Conservation (phyloP, 768 basidiomycete genomes). For the Lactifluus pinguis region DNA sequence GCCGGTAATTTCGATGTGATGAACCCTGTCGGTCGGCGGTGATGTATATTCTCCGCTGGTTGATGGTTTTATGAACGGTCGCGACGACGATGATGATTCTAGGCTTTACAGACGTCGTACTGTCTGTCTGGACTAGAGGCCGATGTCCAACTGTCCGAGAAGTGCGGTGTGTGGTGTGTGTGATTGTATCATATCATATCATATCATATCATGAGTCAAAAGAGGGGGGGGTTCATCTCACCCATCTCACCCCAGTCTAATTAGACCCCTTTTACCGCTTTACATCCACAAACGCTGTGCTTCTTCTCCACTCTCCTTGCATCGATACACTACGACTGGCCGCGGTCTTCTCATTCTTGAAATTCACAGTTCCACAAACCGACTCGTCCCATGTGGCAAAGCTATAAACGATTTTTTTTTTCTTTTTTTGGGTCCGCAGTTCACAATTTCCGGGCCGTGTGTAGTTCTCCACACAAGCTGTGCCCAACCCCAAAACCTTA, state of each 20-base stretch:
- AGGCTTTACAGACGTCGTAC: background rate
- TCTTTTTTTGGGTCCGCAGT: background rate
- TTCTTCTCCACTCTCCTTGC: background rate
- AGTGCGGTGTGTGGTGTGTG: background rate
- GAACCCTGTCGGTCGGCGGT: background rate
- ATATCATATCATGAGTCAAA: too few species aligned
- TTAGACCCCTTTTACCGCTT: background rate
- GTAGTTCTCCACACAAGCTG: background rate
- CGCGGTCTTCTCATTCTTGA: background rate
- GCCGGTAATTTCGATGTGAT: background rate
- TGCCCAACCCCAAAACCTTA: constrained; percentile 4
- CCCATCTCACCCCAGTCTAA: background rate
- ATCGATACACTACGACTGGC: background rate
- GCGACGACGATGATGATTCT: background rate
- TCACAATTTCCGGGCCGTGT: too few species aligned
- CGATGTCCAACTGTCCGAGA: background rate
- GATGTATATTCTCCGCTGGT: too few species aligned
- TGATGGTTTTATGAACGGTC: too few species aligned
- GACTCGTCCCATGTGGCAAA: background rate
- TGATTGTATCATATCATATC: background rate
- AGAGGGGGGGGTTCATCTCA: too few species aligned
- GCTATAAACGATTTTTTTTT: too few species aligned
- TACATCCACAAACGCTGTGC: background rate
- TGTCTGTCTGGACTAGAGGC: background rate
- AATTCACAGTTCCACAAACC: background rate